These are phyloP conservation scores for Escovopsis sp. DNA, from an alignment of 2,329 filamentous ascomycete genomes.

Conservation along the genomic window DNA sequence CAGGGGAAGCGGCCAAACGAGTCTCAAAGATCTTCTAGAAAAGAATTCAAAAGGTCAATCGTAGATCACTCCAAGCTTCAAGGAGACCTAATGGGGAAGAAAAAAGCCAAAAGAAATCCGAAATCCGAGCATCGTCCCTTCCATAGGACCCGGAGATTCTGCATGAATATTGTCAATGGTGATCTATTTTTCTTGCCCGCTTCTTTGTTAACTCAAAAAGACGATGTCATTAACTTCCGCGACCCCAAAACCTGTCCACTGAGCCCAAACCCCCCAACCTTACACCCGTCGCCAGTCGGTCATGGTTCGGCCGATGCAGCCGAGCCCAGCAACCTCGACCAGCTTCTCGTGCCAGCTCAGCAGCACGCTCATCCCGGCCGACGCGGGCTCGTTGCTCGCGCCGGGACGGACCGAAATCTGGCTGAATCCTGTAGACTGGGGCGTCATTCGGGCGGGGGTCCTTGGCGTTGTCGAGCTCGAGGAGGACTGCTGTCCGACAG, in stretches of 20 bases:
- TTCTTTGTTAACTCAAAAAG: constrained; percentile 1
- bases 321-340: constrained; percentile 81
- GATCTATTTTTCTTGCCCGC: too few relatives aligned
- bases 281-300: constrained; percentile 74
- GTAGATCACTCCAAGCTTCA: not conserved
- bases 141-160: too few relatives aligned
- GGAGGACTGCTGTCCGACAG: constrained; percentile 21
- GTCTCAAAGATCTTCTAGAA: constrained; percentile 66
- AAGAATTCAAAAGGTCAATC: constrained; percentile 18
- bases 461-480: constrained; percentile 13
- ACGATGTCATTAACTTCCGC: not conserved
- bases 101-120: not conserved
- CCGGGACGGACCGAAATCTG: constrained; percentile 49
- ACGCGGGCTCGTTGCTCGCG: constrained; percentile 48
- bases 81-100: not conserved
- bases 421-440: constrained; percentile 68
- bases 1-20: constrained; percentile 74
- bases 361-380: constrained; percentile 87
- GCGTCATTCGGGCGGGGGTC: constrained; percentile 36
- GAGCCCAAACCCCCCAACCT: not conserved
- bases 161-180: too few relatives aligned
- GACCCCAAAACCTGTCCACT: not conserved
- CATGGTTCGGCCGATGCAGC: constrained; percentile 88
- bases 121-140: not conserved
- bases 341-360: constrained; percentile 99